phyloP scores from a whole-genome alignment of 768 basidiomycete genomes.

The Pleurotus tuoliensis region DNA sequence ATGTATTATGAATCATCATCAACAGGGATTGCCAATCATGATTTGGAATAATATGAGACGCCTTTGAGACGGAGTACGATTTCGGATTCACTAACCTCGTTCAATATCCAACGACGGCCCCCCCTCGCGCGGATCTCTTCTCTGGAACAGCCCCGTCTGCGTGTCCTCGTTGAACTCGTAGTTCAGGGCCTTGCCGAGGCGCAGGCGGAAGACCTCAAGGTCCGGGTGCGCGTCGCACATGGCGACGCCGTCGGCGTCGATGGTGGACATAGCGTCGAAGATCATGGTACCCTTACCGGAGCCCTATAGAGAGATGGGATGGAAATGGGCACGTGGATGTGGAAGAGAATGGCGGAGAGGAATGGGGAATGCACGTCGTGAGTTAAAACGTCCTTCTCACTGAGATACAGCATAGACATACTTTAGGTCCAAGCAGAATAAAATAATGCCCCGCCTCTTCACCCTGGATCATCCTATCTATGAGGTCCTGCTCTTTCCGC shows the following conservation, averaged over 20 bases:
- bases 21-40: too few relatives aligned
- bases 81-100: constrained; percentile 43
- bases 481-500: constrained; percentile 67
- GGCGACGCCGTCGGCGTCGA: constrained; percentile 65
- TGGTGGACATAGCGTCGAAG: constrained; percentile 73
- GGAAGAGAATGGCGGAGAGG: too few relatives aligned
- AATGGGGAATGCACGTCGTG: too few relatives aligned
- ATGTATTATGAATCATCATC: too few relatives aligned
- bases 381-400: too few relatives aligned
- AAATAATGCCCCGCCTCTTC: constrained; percentile 70
- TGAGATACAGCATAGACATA: constrained; percentile 16
- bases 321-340: neutral
- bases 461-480: constrained; percentile 79
- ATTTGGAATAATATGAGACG: too few relatives aligned
- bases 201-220: constrained; percentile 80
- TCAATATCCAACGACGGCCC: constrained; percentile 81
- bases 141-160: constrained; percentile 75
- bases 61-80: too few relatives aligned
- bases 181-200: constrained; percentile 82
- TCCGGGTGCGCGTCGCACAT: constrained; percentile 85
- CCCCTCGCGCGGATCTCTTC: constrained; percentile 81
- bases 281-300: constrained; percentile 83
- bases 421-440: constrained; percentile 76
- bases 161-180: constrained; percentile 86
- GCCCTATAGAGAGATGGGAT: constrained; percentile 39